Base-by-base conservation (phyloP, 768 basidiomycete species). In the Trametes cubensis region DNA sequence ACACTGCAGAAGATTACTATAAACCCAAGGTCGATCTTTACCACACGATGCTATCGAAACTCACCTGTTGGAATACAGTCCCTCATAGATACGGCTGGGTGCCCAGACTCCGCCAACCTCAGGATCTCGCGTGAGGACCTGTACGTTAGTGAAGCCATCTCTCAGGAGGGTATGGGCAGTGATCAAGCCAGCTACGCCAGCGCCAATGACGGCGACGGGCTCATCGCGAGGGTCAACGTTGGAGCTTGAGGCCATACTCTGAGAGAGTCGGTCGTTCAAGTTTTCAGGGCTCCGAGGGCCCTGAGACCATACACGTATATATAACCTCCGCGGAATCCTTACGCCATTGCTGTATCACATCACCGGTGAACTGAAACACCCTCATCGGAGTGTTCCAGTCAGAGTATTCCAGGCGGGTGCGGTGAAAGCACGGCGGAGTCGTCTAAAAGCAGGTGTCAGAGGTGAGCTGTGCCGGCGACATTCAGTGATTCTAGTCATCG, bases 81-180 rank as follows among this genome's bases (percentile, higher is more conserved):
- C 82, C 0, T 83, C 80, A 71, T 87, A 87, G 0, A 87, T 73
- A 4, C 85, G 76, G 15, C 79, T 77, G n/a, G 70, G 74, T 7
- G 80, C 76, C 87, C 87, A 88, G 1, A 83, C 81, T 1, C 87
- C 87, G 21, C 87, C 87, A 3, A 77, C 75, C 4, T 79, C 76
- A n/a, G 68, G 72, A 69, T 88, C 87, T 26, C 81, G 75, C 18
- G 86, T 82, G 39, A 88, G 69, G 11, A 89, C 66, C 39, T 82
- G 79, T 1, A 89, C 79, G 44, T 81, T 66, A 11, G 69, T 72
- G 69, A 88, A 88, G 0, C 86, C 86, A 58, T 88, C 87, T 45
- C 77, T 74, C 17, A 82, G 68, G 7, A 88, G 77, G 15, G 80
- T 79, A 39, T 86, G 75, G 1, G 83, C 84, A 3, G 82, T 85